Evolutionary conservation across 306 rosid genomes (phyloP).

Genomic region (Datisca glomerata): DNA sequence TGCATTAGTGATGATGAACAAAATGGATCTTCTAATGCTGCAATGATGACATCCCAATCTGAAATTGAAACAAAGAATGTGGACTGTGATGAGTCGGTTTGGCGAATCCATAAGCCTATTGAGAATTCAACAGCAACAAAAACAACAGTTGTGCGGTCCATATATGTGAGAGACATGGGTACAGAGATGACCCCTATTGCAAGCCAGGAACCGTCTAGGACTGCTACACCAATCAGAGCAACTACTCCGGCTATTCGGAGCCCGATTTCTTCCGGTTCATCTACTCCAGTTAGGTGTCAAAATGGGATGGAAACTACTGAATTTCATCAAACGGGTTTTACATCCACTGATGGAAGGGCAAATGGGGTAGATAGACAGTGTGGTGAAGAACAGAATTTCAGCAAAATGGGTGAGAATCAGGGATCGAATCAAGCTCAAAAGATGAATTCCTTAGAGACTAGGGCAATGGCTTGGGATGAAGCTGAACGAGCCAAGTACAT

Average conservation of each 20-base stretch:
- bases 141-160: constrained; percentile 45
- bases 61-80: constrained; percentile 65
- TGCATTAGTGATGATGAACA: constrained; percentile 40
- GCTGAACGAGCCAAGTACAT: constrained; percentile 86
- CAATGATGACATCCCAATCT: constrained; percentile 11
- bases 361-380: constrained; percentile 9
- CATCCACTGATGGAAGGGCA: constrained; percentile 14
- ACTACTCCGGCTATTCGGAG: constrained; percentile 62
- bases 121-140: constrained; percentile 26
- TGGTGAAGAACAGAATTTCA: constrained; percentile 32
- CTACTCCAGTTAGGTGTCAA: constrained; percentile 52
- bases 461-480: constrained; percentile 95
- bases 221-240: constrained; percentile 76
- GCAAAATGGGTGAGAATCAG: constrained; percentile 24
- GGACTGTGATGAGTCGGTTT: constrained; percentile 57
- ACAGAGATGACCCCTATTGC: constrained; percentile 98
- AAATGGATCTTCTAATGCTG: constrained; percentile 16
- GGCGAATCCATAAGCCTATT: constrained; percentile 44
- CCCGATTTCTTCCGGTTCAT: constrained; percentile 63
- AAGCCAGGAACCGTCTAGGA: constrained; percentile 89
- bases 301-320: constrained; percentile 32
- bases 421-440: constrained; percentile 33
- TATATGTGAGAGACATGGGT: constrained; percentile 94
- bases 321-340: constrained; percentile 15
- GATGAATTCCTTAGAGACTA: constrained; percentile 47